Percentiles rank a stretch among this genome's conserved stretches.
Conservation (phyloP, 2,329 filamentous ascomycete genomes). For the Arthrinium puccinioides region DNA sequence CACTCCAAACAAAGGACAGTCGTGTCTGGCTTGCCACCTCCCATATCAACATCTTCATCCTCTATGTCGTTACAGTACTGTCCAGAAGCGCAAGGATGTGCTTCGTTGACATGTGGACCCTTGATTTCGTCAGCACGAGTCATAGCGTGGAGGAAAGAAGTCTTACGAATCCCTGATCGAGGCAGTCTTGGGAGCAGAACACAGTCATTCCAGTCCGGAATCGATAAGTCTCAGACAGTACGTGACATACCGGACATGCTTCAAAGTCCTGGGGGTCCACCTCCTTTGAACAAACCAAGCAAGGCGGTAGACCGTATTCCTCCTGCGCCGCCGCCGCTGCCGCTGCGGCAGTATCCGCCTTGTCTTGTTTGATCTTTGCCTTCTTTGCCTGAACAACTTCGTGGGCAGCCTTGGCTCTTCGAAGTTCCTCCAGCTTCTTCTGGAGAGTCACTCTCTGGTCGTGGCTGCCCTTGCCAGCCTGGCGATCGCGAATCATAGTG, state of each 20-base stretch:
- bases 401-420: constrained; percentile 37
- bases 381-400: constrained; percentile 21
- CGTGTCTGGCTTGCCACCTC: constrained; percentile 17
- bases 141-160: too few species aligned
- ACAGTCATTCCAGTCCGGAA: constrained; percentile 27
- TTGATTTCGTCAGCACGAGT: constrained; percentile 19
- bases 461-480: constrained; percentile 17
- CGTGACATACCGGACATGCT: constrained; percentile 38
- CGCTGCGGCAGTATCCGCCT: constrained; percentile 27
- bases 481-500: constrained; percentile 24
- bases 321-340: constrained; percentile 23
- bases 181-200: constrained; percentile 38
- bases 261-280: constrained; percentile 28
- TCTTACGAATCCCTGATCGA: constrained; percentile 33
- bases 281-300: constrained; percentile 28
- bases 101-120: constrained; percentile 29
- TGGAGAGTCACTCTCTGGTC: constrained; percentile 28
- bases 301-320: constrained; percentile 30
- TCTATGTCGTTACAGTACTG: constrained; percentile 29
- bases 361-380: constrained; percentile 32
- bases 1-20: constrained; percentile 36
- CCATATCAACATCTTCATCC: constrained; percentile 33
- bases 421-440: constrained; percentile 37
- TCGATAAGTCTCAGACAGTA: constrained; percentile 28
- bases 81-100: constrained; percentile 34